Base-by-base conservation (phyloP, 228 moss, liverwort and hornwort species). In the Sphagnum magellanicum region DNA sequence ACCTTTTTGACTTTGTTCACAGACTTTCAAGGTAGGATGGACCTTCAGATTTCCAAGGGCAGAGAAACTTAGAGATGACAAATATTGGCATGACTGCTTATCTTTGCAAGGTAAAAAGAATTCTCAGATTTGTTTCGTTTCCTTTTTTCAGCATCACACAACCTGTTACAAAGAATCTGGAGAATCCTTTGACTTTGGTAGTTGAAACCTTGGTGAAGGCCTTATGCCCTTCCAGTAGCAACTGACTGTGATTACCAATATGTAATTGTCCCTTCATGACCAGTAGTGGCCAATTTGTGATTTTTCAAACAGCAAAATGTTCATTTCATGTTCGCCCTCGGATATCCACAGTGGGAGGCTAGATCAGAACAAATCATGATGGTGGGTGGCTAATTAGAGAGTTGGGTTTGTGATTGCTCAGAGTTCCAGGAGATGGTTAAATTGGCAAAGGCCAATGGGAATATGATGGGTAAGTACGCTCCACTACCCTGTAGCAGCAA, bases 31-130 rank as follows among this genome's bases (percentile, higher is more conserved):
- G 16, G 68, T 59, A 50, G 74, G 69, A 51, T 74, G 74, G 74
- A 68, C 74, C 52, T 74, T 63, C 63, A 53, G 74, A 74, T 74
- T 74, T 49, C 74, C 74, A 68, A 68, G 74, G 63, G 74, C 64
- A 64, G 57, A 74, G 52, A 68, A 64, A 61, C 5, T 74, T 50
- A 64, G 74, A 55, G n/a, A 68, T 58, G 74, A 74, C 51, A 74
- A 68, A 63, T 8, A 49, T 47, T 74, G 74, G 74, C 69, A 68
- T 49, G 74, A 74, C 52, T 68, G 68, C 69, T 52, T 74, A 6
- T 68, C 68, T 63, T 12, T 74, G 50, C 74, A 74, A 74, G 74
- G 74, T 74, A 32, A 32, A 32, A 32, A 32, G 32, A 32, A 32
- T 32, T 32, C 32, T 32, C 32, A 32, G 32, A 32, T 32, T 55